phyloP scores from a whole-genome alignment of 2,329 filamentous ascomycete genomes.

The Scedosporium boydii region DNA sequence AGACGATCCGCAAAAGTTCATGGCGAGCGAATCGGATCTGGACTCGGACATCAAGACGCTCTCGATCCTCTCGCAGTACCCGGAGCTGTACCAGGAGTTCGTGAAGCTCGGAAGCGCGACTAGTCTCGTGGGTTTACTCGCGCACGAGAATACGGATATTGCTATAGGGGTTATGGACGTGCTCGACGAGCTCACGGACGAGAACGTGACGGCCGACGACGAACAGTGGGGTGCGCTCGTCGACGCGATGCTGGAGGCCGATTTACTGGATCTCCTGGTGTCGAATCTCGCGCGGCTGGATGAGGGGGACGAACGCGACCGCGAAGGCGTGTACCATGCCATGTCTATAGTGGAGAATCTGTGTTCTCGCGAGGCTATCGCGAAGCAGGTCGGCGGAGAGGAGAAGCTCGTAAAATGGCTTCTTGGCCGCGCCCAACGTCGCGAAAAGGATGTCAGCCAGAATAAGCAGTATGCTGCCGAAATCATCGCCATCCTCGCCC shows the following conservation, averaged over 20 bases:
- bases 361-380: slow-evolving; percentile 58
- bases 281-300: slow-evolving; percentile 74
- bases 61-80: slow-evolving; percentile 78
- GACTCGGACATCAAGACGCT: slow-evolving; percentile 81
- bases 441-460: slow-evolving; percentile 59
- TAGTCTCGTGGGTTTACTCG: slow-evolving; percentile 70
- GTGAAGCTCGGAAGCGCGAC: slow-evolving; percentile 62
- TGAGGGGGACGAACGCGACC: slow-evolving; percentile 62
- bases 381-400: slow-evolving; percentile 63
- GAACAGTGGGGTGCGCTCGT: slow-evolving; percentile 74
- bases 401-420: slow-evolving; percentile 67
- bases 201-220: slow-evolving; percentile 76
- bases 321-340: slow-evolving; percentile 78
- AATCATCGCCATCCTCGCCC: slow-evolving; percentile 78
- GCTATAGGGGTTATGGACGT: slow-evolving; percentile 87
- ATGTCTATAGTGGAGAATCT: slow-evolving; percentile 79
- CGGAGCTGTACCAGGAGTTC: slow-evolving; percentile 74
- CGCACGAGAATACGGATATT: slow-evolving; percentile 96
- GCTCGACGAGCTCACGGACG: slow-evolving; percentile 82
- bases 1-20: slow-evolving; percentile 70
- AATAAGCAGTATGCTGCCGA: slow-evolving; percentile 96
- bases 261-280: slow-evolving; percentile 63
- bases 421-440: slow-evolving; percentile 57
- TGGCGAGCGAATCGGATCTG: slow-evolving; percentile 78
- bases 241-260: slow-evolving; percentile 54